Base-by-base conservation (phyloP, 2,329 filamentous ascomycete genomes). In the Nannizziopsis arthrosporioides region DNA sequence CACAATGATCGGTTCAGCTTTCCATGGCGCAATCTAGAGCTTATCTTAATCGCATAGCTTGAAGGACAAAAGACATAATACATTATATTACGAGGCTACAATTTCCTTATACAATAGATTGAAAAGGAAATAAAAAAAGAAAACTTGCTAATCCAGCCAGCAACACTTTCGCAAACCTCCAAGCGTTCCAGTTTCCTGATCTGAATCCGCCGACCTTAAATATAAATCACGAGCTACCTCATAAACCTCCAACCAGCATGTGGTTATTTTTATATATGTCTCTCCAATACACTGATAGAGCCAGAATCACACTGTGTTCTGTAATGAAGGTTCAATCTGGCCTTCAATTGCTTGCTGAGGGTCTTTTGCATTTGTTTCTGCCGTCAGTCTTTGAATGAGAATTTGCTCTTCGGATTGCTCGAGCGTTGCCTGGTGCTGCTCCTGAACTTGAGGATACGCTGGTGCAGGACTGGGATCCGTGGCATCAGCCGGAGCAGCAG, bases 381-480 rank as follows among this genome's bases (percentile, higher is more conserved):
- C 64, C 11, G 61, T 63, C 4, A 69, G 59, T n/a, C 65, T 68
- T 56, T 69, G 67, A 57, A 69, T 69, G 39, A 69, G 50, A 35
- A 66, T 66, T 48, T 68, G 66, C 49, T 69, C 67, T 1, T 64
- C 63, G 1, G 62, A 66, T 51, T 68, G 67, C 35, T 68, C 66
- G 44, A 66, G 61, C 18, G 63, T 52, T 12, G 48, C 51, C 15
- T 52, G 50, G 22, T 48, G 44, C 10, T 50, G 49, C 10, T 47
- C 50, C 41, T 48, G 52, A 27, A 27, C 14, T 27, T 51, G 52
- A 22, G 37, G 42, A 32, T 36, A 43, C 10, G 30, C 30, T 11
- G 44, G 44, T 30, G 48, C 40, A 57, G 52, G 48, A 64, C 61
- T 40, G 36, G 50, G 39, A 17, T 38, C 49, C 18, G 32, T 48